Evolutionary conservation across 2,329 filamentous ascomycete species (phyloP), one percentile per base, ranked within the genome.

Genomic region (Xylaria sp.): DNA sequence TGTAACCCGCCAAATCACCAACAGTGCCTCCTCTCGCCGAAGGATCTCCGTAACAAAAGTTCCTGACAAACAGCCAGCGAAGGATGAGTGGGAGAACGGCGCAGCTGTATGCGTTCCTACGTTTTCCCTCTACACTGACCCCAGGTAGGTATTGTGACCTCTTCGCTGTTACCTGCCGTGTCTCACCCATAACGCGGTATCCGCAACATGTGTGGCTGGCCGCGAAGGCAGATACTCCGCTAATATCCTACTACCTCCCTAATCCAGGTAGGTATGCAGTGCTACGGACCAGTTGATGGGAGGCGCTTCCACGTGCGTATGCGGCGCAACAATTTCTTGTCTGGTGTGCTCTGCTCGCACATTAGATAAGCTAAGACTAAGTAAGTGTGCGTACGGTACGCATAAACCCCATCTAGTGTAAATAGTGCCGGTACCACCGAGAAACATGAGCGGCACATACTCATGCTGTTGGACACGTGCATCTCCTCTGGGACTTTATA

Each of bases 341-440:
- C 44, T 44, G 39, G 22, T 44, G 27, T 31, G 25, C 39, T 45
- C 22, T 55, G 11, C 13, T 49, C 15, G n/a, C n/a, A 6, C 38
- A 45, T 57, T 57, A 44, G 54, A 17, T 57, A 57, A 51, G 49
- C 27, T 17, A 51, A 31, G 15, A 51, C 49, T 51, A 51, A 63
- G 27, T n/a, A n/a, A n/a, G n/a, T n/a, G n/a, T n/a, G n/a, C n/a
- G n/a, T n/a, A n/a, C n/a, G n/a, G n/a, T n/a, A n/a, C n/a, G n/a
- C 45, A 29, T 15, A 27, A n/a, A n/a, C n/a, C n/a, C 25, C 17
- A 25, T 27, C n/a, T 29, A 42, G 9, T 2, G 17, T 13, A 20
- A n/a, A n/a, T 15, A 5, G 1, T 44, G n/a, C 42, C n/a, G n/a
- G n/a, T n/a, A n/a, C n/a, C n/a, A n/a, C n/a, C 22, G 11, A 38